A percentile compares a stretch with the other conserved stretches of the same genome.
Conservation (phyloP, 2,329 filamentous ascomycete genomes). For the Trichoderma endophyticum region DNA sequence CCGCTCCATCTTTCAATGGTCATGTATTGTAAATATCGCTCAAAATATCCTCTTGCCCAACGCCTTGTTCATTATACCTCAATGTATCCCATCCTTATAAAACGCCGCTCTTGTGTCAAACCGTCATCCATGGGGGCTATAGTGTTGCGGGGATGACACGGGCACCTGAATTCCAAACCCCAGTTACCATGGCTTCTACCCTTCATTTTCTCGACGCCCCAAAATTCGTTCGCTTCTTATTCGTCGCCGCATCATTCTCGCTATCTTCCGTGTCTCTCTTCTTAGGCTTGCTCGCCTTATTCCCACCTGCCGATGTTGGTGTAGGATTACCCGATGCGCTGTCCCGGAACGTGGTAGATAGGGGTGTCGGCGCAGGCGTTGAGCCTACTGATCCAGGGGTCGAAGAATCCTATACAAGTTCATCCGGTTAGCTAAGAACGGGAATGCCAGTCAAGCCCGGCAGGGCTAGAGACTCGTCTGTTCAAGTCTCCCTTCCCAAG, state of each 20-base stretch:
- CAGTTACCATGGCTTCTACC: background rate
- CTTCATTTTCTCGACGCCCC: conserved; percentile 51
- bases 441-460: background rate
- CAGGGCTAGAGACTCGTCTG: background rate
- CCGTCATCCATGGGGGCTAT: background rate
- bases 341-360: conserved; percentile 53
- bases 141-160: background rate
- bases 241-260: conserved; percentile 53
- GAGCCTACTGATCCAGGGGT: conserved; percentile 42
- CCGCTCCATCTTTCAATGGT: background rate
- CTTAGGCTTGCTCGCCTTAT: conserved; percentile 50
- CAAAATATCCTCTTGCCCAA: background rate
- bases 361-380: conserved; percentile 48
- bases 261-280: conserved; percentile 56
- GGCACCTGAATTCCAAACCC: background rate
- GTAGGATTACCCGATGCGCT: conserved; percentile 52
- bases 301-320: conserved; percentile 50
- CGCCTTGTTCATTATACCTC: background rate
- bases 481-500: background rate
- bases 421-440: background rate
- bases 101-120: background rate
- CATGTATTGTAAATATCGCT: background rate
- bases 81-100: background rate
- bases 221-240: conserved; percentile 58
- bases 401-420: conserved; percentile 36